Evolutionary conservation across 1,284 basidiomycete genomes (phyloP), one percentile per base, ranked within the genome.

Genomic region (Rhizoctonia solani): DNA sequence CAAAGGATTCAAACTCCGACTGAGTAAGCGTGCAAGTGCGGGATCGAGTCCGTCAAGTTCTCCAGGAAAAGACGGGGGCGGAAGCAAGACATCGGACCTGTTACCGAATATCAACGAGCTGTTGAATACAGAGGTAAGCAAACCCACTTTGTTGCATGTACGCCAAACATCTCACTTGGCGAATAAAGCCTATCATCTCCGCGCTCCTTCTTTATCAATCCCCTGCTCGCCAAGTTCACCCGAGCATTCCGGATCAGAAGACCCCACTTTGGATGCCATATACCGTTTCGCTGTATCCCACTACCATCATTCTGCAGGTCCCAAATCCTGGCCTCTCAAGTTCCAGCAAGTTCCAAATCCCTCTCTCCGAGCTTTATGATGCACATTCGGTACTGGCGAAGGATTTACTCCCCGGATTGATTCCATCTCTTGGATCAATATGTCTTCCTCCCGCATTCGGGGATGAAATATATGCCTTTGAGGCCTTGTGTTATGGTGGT

Each of bases 311-410:
- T 23, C 47, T 63, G 8, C 32, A 63, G 29, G 32, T 63, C 1
- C 59, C 59, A 9, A 63, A 63, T 52, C 59, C 59, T 1, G 27
- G 59, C n/a, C n/a, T 63, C 23, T 63, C 59, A 5, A 63, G 59
- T 21, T 16, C 34, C 1, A 37, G 25, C 49, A 50, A 42, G 16
- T 52, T 63, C 25, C 59, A 63, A 19, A 52, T 63, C 32, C 34
- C 59, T 1, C 29, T 63, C 1, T 34, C 25, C 14, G 59, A 63
- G 8, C 14, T 63, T 30, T 63, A 39, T 37, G 46, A 50, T 13
- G 34, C 37, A 3, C 59, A 37, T 29, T 50, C 47, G 8, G 47
- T 63, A n/a, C 25, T 37, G 4, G 11, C 59, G 6, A 50, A 63
- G 16, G 59, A 63, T 13, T 49, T 63, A 19, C 59, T 37, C 1